A percentile compares a stretch with the other conserved stretches of the same genome.
Conservation (phyloP, 352 stramenopile species). For the Globisporangium abappressorium region DNA sequence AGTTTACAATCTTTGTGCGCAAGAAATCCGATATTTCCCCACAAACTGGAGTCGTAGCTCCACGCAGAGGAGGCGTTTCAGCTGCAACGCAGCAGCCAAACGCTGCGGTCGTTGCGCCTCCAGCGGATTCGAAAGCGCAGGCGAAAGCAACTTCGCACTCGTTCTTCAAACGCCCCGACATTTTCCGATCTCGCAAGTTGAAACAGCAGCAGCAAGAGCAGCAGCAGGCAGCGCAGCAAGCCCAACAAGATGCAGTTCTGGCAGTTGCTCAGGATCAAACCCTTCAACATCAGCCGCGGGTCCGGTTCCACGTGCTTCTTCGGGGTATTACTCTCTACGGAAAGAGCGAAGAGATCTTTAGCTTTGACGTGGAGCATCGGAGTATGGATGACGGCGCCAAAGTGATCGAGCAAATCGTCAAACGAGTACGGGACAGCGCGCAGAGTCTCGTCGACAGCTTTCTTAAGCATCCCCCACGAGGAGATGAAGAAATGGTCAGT, state of each 20-base stretch:
- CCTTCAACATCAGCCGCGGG: background rate
- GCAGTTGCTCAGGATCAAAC: background rate
- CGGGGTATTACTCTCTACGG: conserved; percentile 4
- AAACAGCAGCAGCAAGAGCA: conserved; percentile 9
- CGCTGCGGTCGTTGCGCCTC: background rate
- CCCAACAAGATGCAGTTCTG: background rate
- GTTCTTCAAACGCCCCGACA: conserved; percentile 28
- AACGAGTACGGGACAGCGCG: background rate
- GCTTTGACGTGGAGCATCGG: conserved; percentile 13
- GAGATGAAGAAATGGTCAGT: conserved; percentile 53
- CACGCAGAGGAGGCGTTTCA: background rate
- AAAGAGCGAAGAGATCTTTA: conserved; percentile 8
- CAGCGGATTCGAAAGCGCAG: background rate
- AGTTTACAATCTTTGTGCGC: conserved; percentile 15
- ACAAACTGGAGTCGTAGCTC: background rate
- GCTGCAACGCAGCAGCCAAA: background rate
- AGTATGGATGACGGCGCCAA: conserved; percentile 1
- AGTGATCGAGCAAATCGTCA: conserved; percentile 1
- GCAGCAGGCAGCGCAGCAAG: background rate
- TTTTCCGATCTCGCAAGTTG: conserved; percentile 24
- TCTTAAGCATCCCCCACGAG: conserved; percentile 18
- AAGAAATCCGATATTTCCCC: conserved; percentile 14
- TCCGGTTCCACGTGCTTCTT: conserved; percentile 14
- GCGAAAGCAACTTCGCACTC: conserved; percentile 12
- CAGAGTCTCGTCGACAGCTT: conserved; percentile 19